Conservation (phyloP, 306 rosid genomes). For the Alnus glutinosa region DNA sequence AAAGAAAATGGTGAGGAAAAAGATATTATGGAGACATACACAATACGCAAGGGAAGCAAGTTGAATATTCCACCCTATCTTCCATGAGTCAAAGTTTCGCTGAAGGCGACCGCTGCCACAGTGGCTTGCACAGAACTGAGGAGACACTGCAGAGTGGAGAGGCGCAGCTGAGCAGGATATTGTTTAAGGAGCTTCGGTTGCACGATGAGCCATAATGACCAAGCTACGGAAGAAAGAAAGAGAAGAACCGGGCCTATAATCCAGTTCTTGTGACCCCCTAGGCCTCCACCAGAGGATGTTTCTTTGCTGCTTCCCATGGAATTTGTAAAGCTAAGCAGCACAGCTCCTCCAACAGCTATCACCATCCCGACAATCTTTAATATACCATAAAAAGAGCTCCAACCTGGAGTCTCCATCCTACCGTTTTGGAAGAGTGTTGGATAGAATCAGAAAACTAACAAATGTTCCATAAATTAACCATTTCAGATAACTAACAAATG, state of each 20-base stretch:
- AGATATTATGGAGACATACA: not conserved
- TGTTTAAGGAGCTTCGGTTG: not conserved
- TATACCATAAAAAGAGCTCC: not conserved
- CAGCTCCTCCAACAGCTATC: not conserved
- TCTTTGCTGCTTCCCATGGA: not conserved
- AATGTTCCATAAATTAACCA: not conserved
- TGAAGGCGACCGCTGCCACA: not conserved
- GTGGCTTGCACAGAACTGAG: not conserved
- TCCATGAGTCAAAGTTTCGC: not conserved
- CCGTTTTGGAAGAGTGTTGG: not conserved
- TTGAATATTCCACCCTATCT: not conserved
- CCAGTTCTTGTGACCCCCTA: not conserved
- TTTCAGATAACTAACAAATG: not conserved
- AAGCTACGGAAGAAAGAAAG: not conserved
- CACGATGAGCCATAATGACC: constrained; percentile 5
- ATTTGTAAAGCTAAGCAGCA: not conserved
- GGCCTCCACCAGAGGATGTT: not conserved
- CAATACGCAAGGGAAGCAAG: not conserved
- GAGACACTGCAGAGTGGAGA: not conserved
- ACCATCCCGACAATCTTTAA: not conserved
- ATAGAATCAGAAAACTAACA: not conserved
- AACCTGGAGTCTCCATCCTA: constrained; percentile 2
- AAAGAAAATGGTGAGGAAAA: not conserved
- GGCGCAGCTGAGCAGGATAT: not conserved
- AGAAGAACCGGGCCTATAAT: not conserved